Base-by-base conservation (phyloP, 148 eudicot species). In the Bassia scoparia region DNA sequence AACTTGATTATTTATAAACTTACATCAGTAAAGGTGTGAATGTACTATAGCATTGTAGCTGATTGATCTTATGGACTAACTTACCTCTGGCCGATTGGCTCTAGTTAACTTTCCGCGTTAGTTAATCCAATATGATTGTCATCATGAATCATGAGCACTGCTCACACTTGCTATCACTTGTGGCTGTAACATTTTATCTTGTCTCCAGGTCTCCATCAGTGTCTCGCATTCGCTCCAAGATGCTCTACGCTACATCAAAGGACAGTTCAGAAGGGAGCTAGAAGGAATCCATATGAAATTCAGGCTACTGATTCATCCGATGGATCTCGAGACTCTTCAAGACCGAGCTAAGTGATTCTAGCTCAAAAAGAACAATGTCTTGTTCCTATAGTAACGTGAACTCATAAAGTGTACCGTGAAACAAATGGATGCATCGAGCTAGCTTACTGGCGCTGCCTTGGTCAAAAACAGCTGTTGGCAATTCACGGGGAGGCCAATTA, bases 231-330 rank as follows among this genome's bases (percentile, higher is more conserved):
- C 81, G 93, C 80, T 86, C 79, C 41, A 89, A 89, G 87, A 87
- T 89, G 93, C 78, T 87, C 43, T 89, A 89, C 72, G 89, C 94
- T 24, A 87, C 91, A 81, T 86, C 95, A 54, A 87, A 89, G 78
- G 85, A 82, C 50, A 83, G 70, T 87, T 89, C 80, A 81, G 88
- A 69, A 74, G 88, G 78, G 91, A 89, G 81, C 77, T 89, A 23
- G 77, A 84, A 29, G 95, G 91, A 48, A 81, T 89, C 77, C 95
- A 89, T 81, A 84, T 23, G 95, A 89, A 72, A 89, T 89, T 74
- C 95, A 89, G 74, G 95, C 95, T 37, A 89, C 95, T 18, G 95
- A 89, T 78, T 83, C 89, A 16, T 79, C 89, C 9, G 95, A 89
- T 87, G 84, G 89, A 86, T 38, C 86, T 89, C 24, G 91, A 83